Conservation (phyloP, 2,329 filamentous ascomycete species). For the Aspergillus uvarum region DNA sequence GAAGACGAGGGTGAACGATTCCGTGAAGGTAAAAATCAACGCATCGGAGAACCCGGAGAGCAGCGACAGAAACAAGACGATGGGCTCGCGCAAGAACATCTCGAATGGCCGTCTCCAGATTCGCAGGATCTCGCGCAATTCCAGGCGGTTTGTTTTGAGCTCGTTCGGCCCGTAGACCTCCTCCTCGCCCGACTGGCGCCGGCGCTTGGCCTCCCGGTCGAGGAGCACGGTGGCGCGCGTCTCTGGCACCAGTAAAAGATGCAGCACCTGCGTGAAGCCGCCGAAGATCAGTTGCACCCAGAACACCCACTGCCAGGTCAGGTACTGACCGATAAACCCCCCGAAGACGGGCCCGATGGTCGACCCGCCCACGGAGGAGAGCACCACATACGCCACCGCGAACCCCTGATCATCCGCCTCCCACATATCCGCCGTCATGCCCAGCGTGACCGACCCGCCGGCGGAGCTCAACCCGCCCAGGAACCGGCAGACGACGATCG, state of each 20-base stretch:
- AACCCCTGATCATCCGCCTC: conserved; percentile 72
- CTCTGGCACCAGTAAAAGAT: conserved; percentile 71
- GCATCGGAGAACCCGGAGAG: conserved; percentile 65
- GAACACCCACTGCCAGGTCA: conserved; percentile 73
- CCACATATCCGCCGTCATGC: conserved; percentile 74
- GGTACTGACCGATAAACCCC: conserved; percentile 68
- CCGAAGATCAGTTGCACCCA: conserved; percentile 86
- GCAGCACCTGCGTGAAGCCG: conserved; percentile 65
- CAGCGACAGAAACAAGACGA: conserved; percentile 61
- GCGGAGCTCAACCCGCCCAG: conserved; percentile 70
- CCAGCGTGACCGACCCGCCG: conserved; percentile 70
- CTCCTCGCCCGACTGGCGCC: conserved; percentile 59
- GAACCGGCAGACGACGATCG: conserved; percentile 68
- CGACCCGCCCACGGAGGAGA: conserved; percentile 76
- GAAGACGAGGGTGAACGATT: conserved; percentile 62
- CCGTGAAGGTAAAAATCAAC: conserved; percentile 66
- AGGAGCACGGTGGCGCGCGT: conserved; percentile 75
- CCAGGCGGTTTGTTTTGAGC: conserved; percentile 59
- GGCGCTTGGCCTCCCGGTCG: conserved; percentile 74
- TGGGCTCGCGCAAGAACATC: conserved; percentile 66
- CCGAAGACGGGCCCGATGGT: conserved; percentile 76
- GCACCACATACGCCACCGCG: conserved; percentile 73
- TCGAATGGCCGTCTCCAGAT: conserved; percentile 62
- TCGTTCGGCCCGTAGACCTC: conserved; percentile 73
- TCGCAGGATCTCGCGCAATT: conserved; percentile 53